Percentiles rank a stretch among this genome's conserved stretches.
Conservation (phyloP, 2,329 filamentous ascomycete species). For the Botryotinia narcissicola region DNA sequence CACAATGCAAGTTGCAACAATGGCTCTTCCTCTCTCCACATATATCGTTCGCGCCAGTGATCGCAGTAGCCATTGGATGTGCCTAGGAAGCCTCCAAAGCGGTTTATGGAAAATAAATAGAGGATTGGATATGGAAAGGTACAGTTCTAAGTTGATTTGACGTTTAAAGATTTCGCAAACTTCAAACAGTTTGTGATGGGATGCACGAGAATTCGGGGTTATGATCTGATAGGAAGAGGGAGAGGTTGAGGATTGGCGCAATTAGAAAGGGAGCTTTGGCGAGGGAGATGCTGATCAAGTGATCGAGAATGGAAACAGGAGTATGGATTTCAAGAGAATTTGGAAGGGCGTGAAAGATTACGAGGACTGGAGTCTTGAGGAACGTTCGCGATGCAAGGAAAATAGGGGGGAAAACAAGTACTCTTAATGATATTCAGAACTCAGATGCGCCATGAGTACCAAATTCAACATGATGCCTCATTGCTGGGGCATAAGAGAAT, state of each 20-base stretch:
- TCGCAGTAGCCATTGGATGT: slow-evolving; percentile 23
- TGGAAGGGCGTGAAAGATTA: not conserved
- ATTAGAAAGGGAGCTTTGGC: slow-evolving; percentile 10
- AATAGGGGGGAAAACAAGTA: not conserved
- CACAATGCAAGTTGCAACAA: not conserved
- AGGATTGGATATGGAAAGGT: not conserved
- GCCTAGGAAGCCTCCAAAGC: not conserved
- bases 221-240: not conserved
- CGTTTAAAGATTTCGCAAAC: not conserved
- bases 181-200: no score
- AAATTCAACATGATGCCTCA: not conserved
- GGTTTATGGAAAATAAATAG: not conserved
- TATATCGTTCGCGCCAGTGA: slow-evolving; percentile 16
- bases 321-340: slow-evolving; percentile 15
- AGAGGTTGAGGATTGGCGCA: slow-evolving; percentile 6
- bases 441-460: not conserved
- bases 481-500: not conserved
- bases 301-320: slow-evolving; percentile 20
- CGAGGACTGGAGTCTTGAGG: not conserved
- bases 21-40: slow-evolving; percentile 8
- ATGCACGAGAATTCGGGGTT: no score
- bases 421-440: not conserved
- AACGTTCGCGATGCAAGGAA: not conserved
- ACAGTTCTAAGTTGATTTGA: not conserved
- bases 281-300: slow-evolving; percentile 15